These are phyloP conservation scores for Psilocybe subaeruginosa DNA, from an alignment of 768 basidiomycete species.

Conservation along the genomic window DNA sequence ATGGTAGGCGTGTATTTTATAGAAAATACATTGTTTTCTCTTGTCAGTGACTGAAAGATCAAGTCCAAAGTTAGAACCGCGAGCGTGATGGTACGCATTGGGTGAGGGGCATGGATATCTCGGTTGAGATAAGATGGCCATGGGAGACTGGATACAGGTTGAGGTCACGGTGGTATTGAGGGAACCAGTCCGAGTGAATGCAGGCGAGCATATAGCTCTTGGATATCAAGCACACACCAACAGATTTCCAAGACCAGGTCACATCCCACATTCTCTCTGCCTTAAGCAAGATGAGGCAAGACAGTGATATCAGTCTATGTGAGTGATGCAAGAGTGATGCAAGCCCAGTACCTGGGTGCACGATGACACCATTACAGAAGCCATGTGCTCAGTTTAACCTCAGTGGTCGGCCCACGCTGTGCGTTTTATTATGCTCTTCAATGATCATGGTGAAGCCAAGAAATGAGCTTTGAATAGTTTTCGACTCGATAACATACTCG, in stretches of 20 bases:
- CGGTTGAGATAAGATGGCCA: background rate
- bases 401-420: background rate
- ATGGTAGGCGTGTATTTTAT: too few species aligned
- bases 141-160: background rate
- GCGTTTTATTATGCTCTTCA: background rate
- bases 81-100: background rate
- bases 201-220: too few species aligned
- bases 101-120: background rate
- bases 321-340: background rate
- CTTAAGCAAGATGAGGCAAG: too few species aligned
- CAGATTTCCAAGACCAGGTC: too few species aligned
- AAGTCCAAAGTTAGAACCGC: background rate
- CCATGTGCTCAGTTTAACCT: background rate
- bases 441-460: background rate
- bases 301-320: too few species aligned
- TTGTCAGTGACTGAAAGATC: too few species aligned
- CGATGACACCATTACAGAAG: background rate
- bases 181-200: background rate
- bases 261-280: too few species aligned
- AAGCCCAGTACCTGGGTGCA: too few species aligned
- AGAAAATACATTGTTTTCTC: too few species aligned
- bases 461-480: background rate
- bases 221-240: too few species aligned
- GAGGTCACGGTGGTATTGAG: too few species aligned
- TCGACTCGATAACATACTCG: background rate